Evolutionary conservation across 1,139 yeast genomes (phyloP).

Genomic region (Yamadazyma atlantica): DNA sequence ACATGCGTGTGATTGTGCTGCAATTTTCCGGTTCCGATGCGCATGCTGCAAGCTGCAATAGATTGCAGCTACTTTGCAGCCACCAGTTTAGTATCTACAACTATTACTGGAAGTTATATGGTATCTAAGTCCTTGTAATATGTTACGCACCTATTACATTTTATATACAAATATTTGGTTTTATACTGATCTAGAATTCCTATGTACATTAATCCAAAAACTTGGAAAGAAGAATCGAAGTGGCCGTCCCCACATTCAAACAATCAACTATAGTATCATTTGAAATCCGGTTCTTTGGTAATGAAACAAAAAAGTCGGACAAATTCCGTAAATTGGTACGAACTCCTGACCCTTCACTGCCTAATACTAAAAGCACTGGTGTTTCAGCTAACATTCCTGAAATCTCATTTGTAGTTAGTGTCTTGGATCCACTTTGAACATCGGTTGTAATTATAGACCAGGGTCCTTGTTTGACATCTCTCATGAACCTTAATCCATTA

Average conservation of each 20-base stretch:
- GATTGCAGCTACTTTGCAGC: too few species aligned
- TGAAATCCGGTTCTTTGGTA: slow-evolving; percentile 36
- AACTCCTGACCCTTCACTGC: slow-evolving; percentile 84
- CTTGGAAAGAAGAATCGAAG: slow-evolving; percentile 61
- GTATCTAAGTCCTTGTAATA: too few species aligned
- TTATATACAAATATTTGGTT: too few species aligned
- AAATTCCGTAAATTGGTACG: slow-evolving; percentile 61
- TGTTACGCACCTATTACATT: too few species aligned
- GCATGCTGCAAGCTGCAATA: too few species aligned
- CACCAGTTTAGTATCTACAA: too few species aligned
- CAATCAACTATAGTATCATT: slow-evolving; percentile 62
- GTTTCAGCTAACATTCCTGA: slow-evolving; percentile 37
- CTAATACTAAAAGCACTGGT: slow-evolving; percentile 74
- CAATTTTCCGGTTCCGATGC: neutral
- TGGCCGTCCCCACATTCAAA: slow-evolving; percentile 86
- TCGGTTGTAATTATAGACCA: slow-evolving; percentile 75
- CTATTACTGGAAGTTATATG: too few species aligned
- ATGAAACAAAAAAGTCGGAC: slow-evolving; percentile 64
- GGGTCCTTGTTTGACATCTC: slow-evolving; percentile 50
- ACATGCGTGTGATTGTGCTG: neutral
- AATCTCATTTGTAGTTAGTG: slow-evolving; percentile 44
- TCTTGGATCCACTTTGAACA: slow-evolving; percentile 33
- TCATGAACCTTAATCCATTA: slow-evolving; percentile 63
- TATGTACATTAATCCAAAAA: slow-evolving; percentile 22
- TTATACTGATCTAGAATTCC: neutral